Evolutionary conservation across 148 eudicot genomes (phyloP).

Genomic region (Camellia lanceoleosa): DNA sequence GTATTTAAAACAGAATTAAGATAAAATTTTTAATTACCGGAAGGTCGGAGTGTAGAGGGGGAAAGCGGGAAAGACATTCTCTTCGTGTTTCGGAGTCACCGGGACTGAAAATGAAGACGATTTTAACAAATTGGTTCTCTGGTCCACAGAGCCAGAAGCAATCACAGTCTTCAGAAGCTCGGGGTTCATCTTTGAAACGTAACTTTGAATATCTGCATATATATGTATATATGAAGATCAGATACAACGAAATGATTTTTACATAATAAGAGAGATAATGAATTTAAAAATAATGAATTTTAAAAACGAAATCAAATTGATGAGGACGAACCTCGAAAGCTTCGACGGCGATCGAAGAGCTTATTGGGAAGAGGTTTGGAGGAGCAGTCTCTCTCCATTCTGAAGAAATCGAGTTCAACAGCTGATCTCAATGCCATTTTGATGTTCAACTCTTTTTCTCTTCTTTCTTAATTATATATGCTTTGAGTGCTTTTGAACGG

Average conservation of each 20-base stretch:
- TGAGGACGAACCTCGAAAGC: constrained; percentile 33
- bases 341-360: constrained; percentile 37
- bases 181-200: constrained; percentile 62
- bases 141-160: constrained; percentile 31
- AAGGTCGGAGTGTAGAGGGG: constrained; percentile 21
- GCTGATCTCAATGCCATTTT: constrained; percentile 17
- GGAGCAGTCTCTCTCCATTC: constrained; percentile 17
- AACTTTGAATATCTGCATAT: constrained; percentile 31
- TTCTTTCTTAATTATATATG: not conserved
- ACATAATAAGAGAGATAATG: too few species aligned
- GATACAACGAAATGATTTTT: not conserved
- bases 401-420: constrained; percentile 46
- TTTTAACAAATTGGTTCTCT: not conserved
- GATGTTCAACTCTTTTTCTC: not conserved
- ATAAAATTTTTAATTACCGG: constrained; percentile 13
- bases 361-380: constrained; percentile 7
- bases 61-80: constrained; percentile 5
- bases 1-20: not conserved
- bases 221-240: not conserved
- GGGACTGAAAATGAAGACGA: not conserved
- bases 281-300: not conserved
- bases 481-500: not conserved
- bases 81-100: constrained; percentile 6
- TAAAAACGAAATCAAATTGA: not conserved
- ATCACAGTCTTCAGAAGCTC: constrained; percentile 56